Base-by-base conservation (phyloP, 805 yeast genomes). In the Saccharomyces jurei region DNA sequence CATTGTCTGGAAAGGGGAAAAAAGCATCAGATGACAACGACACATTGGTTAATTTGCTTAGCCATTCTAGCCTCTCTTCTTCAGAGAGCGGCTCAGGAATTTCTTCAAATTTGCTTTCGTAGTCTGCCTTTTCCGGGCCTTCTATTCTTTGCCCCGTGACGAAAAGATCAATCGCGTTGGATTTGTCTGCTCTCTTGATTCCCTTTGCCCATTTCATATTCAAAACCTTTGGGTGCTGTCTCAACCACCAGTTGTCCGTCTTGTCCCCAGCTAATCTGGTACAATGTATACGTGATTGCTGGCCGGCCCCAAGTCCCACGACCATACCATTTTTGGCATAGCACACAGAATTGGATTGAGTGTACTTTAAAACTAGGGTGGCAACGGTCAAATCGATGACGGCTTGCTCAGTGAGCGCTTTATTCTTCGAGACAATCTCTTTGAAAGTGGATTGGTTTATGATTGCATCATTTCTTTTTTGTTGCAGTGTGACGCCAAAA, bases 1-100 rank as follows among this genome's bases (percentile, higher is more conserved):
- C 96, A 70, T 94, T 94, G 74, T 94, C 99, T 62, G 98, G 94
- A 94, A 94, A 94, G 75, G 99, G 99, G 96, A 94, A 94, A 83
- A 94, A 94, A 29, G 99, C 99, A 71, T 94, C 99, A 3, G 97
- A 90, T 17, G 97, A 86, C 64, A 91, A 79, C 11, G 98, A 90
- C 54, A 94, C 99, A 64, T 88, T 84, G 56, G 77, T 81, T 72
- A 90, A 80, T 76, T 90, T 82, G 58, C 75, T 65, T 61, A 86
- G 74, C 98, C 98, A 94, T 65, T 87, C 96, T 60, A 77, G 76
- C 75, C 92, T 89, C 79, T 94, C 99, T 60, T 78, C 83, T 28
- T 73, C 74, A 51, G 96, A 84, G 63, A 94, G 79, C 52, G 96
- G 96, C 63, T 75, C 79, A 63, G 99, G 99, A 36, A 91, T 64